These are phyloP conservation scores for Lipomyces japonicus DNA, from an alignment of 805 yeast genomes.

Conservation along the genomic window DNA sequence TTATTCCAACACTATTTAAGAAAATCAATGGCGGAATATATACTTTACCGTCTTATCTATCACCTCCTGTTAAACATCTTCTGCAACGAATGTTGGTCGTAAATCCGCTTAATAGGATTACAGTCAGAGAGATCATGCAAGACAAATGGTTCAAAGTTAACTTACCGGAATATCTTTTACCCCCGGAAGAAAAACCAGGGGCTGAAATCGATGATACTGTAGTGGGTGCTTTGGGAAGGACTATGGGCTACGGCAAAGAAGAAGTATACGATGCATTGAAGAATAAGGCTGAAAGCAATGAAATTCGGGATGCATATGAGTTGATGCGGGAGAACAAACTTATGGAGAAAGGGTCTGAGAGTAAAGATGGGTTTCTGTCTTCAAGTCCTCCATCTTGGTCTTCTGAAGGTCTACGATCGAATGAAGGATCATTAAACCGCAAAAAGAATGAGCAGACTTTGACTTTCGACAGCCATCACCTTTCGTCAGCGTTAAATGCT, in stretches of 20 bases:
- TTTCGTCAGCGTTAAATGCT: constrained; percentile 36
- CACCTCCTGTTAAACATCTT: constrained; percentile 78
- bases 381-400: constrained; percentile 59
- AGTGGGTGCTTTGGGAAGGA: constrained; percentile 64
- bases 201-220: constrained; percentile 67
- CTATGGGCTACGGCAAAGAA: constrained; percentile 86
- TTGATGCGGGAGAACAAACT: constrained; percentile 75
- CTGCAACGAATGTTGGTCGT: constrained; percentile 90
- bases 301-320: constrained; percentile 80
- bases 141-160: constrained; percentile 89
- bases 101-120: constrained; percentile 88
- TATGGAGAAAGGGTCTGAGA: constrained; percentile 59
- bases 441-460: constrained; percentile 39
- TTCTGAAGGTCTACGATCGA: constrained; percentile 20
- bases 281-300: constrained; percentile 50
- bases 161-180: constrained; percentile 73
- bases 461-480: constrained; percentile 40
- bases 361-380: constrained; percentile 56
- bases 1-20: constrained; percentile 89
- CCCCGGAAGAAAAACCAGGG: constrained; percentile 46
- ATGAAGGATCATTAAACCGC: constrained; percentile 21
- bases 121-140: constrained; percentile 86
- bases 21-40: constrained; percentile 88
- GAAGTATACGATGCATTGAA: constrained; percentile 73
- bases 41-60: constrained; percentile 79